Evolutionary conservation across 2,329 filamentous ascomycete genomes (phyloP).

Genomic region (Ceratocystiopsis minuta): DNA sequence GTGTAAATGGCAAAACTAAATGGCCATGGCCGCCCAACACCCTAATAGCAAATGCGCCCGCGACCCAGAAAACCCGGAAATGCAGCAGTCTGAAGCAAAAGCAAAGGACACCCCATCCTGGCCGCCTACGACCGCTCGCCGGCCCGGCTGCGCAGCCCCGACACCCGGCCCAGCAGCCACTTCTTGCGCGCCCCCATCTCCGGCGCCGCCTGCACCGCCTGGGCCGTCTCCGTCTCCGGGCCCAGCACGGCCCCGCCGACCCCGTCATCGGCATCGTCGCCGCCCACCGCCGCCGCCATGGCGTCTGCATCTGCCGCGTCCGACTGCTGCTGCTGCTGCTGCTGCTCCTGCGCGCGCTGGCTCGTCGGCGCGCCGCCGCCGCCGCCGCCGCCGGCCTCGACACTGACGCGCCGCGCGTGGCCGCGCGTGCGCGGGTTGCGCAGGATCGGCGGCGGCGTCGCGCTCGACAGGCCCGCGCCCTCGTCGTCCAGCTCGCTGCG

Average conservation of each 20-base stretch:
- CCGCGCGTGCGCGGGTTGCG: constrained; percentile 18
- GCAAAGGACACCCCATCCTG: no score
- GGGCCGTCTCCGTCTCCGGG: not conserved
- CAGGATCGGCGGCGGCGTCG: constrained; percentile 39
- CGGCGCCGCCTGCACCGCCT: not conserved
- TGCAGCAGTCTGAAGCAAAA: no score
- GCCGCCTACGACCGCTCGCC: not conserved
- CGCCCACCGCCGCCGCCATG: not conserved
- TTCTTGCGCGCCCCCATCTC: constrained; percentile 9
- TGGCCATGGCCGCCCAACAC: no score
- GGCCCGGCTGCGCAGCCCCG: constrained; percentile 14
- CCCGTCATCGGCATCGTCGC: no score
- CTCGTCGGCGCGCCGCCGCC: no score
- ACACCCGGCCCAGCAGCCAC: constrained; percentile 18
- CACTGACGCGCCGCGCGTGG: constrained; percentile 4
- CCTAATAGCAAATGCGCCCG: no score
- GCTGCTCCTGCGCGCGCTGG: not conserved
- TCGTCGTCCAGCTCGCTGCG: constrained; percentile 21
- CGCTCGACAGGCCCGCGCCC: constrained; percentile 17
- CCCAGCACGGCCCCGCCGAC: no score
- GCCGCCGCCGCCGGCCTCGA: not conserved
- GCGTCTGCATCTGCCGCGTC: not conserved
- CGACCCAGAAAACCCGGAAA: no score
- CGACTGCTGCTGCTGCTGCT: not conserved
- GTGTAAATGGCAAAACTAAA: no score